Conservation (phyloP, 2,329 filamentous ascomycete species). For the Fulvia fulva region DNA sequence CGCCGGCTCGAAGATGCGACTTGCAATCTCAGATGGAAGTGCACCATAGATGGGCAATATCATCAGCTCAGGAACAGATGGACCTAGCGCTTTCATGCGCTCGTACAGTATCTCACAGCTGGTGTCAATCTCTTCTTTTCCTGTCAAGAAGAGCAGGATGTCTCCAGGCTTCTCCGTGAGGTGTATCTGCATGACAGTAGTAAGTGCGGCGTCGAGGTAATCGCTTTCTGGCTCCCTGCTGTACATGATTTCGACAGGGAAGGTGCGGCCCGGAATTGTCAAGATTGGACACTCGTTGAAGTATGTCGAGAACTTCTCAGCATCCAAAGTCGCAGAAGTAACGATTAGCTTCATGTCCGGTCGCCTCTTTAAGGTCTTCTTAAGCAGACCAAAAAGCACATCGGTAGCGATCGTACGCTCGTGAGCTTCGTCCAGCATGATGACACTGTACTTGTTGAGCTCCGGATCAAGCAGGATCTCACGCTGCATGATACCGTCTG, state of each 20-base stretch:
- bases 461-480: slow-evolving; percentile 92
- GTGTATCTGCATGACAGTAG: slow-evolving; percentile 98
- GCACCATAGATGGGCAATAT: slow-evolving; percentile 96
- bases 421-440: slow-evolving; percentile 98
- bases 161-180: slow-evolving; percentile 87
- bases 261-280: slow-evolving; percentile 91
- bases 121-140: slow-evolving; percentile 96
- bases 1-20: slow-evolving; percentile 88
- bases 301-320: slow-evolving; percentile 94
- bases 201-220: slow-evolving; percentile 88
- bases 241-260: slow-evolving; percentile 93
- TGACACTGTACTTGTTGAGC: slow-evolving; percentile 83
- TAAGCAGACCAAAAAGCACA: slow-evolving; percentile 87
- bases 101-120: slow-evolving; percentile 89
- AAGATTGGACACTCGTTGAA: slow-evolving; percentile 97
- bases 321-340: slow-evolving; percentile 92
- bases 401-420: slow-evolving; percentile 95
- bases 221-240: slow-evolving; percentile 92
- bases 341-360: slow-evolving; percentile 92
- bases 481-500: slow-evolving; percentile 94
- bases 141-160: slow-evolving; percentile 93
- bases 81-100: slow-evolving; percentile 91
- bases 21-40: slow-evolving; percentile 89
- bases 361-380: slow-evolving; percentile 83
- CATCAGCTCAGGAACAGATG: slow-evolving; percentile 83